Conservation (phyloP, 2,329 filamentous ascomycete genomes). For the Myriosclerotinia curreyana region DNA sequence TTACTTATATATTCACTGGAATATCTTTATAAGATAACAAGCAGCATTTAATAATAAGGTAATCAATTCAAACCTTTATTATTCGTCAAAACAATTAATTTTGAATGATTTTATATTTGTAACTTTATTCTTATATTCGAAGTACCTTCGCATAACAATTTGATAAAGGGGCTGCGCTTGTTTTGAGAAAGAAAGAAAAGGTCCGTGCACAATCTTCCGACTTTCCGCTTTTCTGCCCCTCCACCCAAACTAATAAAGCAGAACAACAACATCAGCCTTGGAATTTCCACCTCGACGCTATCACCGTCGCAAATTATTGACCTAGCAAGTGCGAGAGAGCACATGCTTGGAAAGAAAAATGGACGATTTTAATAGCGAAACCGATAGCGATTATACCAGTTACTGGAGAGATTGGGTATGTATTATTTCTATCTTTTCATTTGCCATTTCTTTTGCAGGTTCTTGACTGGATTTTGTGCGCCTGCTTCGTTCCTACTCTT, state of each 20-base stretch:
- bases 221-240: constrained; percentile 1
- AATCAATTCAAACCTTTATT: no score
- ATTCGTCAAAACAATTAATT: no score
- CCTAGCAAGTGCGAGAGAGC: constrained; percentile 35
- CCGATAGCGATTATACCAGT: constrained; percentile 97
- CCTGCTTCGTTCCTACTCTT: constrained; percentile 4
- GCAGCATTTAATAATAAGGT: no score
- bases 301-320: constrained; percentile 21
- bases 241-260: constrained; percentile 21
- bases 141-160: no score
- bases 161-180: constrained; percentile 13
- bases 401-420: constrained; percentile 99
- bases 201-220: background rate
- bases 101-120: no score
- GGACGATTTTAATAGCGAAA: constrained; percentile 98
- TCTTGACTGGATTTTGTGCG: background rate
- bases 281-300: background rate
- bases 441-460: constrained; percentile 14
- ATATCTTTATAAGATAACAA: no score
- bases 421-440: constrained; percentile 25
- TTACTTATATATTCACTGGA: no score
- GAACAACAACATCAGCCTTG: constrained; percentile 21
- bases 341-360: constrained; percentile 49
- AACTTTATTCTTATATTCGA: no score
- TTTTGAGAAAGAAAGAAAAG: background rate